Evolutionary conservation across 2,329 filamentous ascomycete species (phyloP), one percentile per base, ranked within the genome.

Genomic region (Alternaria rosae): DNA sequence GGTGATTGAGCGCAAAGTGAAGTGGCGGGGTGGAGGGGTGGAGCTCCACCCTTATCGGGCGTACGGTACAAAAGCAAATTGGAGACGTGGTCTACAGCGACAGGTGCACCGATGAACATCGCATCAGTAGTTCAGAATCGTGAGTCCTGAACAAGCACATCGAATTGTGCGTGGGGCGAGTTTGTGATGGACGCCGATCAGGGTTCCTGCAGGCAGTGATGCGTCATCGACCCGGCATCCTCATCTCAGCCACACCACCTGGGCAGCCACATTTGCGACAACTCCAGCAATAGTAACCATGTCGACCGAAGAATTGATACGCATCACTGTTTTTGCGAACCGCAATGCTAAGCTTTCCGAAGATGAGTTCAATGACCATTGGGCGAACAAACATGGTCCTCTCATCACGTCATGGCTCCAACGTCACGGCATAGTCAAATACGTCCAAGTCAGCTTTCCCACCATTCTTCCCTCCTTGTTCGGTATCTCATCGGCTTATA

Each of bases 361-460:
- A 61, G 62, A 66, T 12, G 64, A 73, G 21, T 74, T 68, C 43
- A 67, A 71, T 48, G 62, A 65, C 28, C 69, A 72, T 43, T 72
- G 71, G 70, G 55, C 64, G 12, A 66, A 72, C 47, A 67, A 67
- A n/a, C 71, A 76, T 30, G 66, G 65, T 1, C 69, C 64, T 3
- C 54, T 75, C 10, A 69, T 69, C 25, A 63, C 65, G 25, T 59
- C 66, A 2, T 72, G 68, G 70, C 62, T 72, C 1, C 62, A 70
- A 38, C 62, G 65, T 2, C 65, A 69, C 43, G 65, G 68, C 4
- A 65, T 72, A 12, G 45, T 73, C 15, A 73, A 70, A 58, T 74
- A 75, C 44, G 65, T 65, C 7, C 70, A 72, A 58, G 71, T 73
- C 59, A 12, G 23, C 9, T 50, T 26, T 2, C 32, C 32, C 43